Base-by-base conservation (phyloP, 768 basidiomycete genomes). In the Hygrophoropsis aurantiaca region DNA sequence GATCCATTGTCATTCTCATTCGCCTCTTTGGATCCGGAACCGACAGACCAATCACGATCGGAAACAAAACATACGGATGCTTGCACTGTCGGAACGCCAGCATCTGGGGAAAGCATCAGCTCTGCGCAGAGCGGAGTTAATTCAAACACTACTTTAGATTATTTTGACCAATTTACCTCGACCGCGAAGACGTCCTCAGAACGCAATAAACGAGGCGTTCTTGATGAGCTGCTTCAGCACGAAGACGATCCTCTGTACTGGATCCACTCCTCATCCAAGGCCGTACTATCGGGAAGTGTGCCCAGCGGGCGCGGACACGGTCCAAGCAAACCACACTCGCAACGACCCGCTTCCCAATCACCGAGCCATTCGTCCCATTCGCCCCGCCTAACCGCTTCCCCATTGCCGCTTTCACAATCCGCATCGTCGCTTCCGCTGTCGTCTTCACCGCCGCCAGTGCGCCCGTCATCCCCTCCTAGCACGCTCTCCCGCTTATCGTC, bases 201-300 rank as follows among this genome's bases (percentile, higher is more conserved):
- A 42, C 71, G 68, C 32, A 81, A 74, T 41, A 70, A 78, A 49
- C 73, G 73, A 46, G 72, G 66, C 19, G 67, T 88, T 5, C 67
- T 89, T 40, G 78, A 84, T 37, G 86, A 90, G 58, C 61, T 89
- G 27, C 59, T 88, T 30, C 55, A 74, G 49, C 79, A 85, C 49
- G 78, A 88, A 62, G 82, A 86, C 42, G 85, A 89, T 60, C 85
- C 85, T 1, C 60, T 87, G 54, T 85, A 82, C 58, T 84, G 81
- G 70, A 47, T 80, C 23, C 39, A 56, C 40, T 21, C 34, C n/a
- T 41, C 41, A 13, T 13, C 27, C 13, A 6, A 30, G 13, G 7
- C 46, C 18, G 27, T 42, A 18, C 21, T 15, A 40, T 13, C 21
- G 21, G 23, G 7, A 30, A 15, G 24, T 23, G 10, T 50, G 38